These are phyloP conservation scores for Gamarada debralockiae DNA, from an alignment of 495 filamentous ascomycete species.

Conservation along the genomic window DNA sequence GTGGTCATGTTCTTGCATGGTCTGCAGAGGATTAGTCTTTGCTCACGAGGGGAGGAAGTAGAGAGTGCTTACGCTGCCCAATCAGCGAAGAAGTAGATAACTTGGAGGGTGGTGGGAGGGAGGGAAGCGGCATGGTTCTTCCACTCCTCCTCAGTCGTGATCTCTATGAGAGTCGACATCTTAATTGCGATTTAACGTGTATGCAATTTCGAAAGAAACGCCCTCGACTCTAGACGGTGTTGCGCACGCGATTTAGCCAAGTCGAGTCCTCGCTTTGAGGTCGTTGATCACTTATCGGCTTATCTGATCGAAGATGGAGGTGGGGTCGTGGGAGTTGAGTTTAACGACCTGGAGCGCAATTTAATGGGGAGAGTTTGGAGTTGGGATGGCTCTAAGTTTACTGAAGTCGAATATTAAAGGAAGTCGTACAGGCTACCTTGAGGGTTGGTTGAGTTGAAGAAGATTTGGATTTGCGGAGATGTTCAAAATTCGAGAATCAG, in stretches of 20 bases:
- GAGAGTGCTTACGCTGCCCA: constrained; percentile 70
- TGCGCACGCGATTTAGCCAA: background rate
- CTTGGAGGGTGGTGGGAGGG: constrained; percentile 61
- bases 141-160: constrained; percentile 68
- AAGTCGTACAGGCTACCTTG: no score
- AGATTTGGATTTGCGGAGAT: no score
- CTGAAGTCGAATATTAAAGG: no score
- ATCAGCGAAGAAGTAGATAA: constrained; percentile 90
- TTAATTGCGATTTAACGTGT: background rate
- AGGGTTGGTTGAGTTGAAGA: no score
- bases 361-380: background rate
- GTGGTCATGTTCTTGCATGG: constrained; percentile 85
- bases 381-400: no score
- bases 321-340: background rate
- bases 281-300: background rate
- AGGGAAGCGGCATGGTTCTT: constrained; percentile 56
- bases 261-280: no score
- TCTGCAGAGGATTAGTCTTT: background rate
- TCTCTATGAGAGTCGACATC: constrained; percentile 73
- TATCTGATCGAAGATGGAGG: background rate
- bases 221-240: no score
- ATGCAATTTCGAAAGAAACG: background rate
- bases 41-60: background rate
- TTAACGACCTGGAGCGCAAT: background rate
- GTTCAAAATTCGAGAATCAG: background rate